Evolutionary conservation across 2,329 filamentous ascomycete species (phyloP).

Genomic region (Aspergillus sp.): DNA sequence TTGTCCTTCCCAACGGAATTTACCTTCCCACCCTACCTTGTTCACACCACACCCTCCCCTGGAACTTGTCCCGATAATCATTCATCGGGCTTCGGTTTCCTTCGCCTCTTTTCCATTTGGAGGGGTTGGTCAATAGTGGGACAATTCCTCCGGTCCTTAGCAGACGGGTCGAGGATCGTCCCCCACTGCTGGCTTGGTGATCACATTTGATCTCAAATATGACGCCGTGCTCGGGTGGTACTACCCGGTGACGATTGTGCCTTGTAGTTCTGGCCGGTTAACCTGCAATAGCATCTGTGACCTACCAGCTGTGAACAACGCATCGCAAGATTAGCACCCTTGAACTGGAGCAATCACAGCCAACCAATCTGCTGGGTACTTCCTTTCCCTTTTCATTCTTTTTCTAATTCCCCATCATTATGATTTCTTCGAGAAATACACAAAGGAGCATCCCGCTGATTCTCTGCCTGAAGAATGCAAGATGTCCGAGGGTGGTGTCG

Average conservation of each 20-base stretch:
- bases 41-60: neutral
- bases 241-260: conserved; percentile 40
- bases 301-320: conserved; percentile 41
- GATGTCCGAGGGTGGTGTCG: conserved; percentile 47
- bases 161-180: conserved; percentile 17
- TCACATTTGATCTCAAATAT: conserved; percentile 33
- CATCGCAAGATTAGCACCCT: conserved; percentile 36
- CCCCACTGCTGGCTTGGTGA: conserved; percentile 17
- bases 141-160: conserved; percentile 8
- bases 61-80: neutral
- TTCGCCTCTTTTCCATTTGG: neutral
- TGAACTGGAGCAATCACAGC: conserved; percentile 31
- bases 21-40: neutral
- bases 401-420: neutral
- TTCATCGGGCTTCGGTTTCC: neutral
- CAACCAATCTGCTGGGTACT: conserved; percentile 26
- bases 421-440: neutral
- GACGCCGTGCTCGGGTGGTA: conserved; percentile 39
- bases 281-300: conserved; percentile 38
- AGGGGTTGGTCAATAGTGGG: conserved; percentile 2
- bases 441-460: conserved; percentile 20
- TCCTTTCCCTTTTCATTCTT: conserved; percentile 3
- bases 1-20: conserved; percentile 1
- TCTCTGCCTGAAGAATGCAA: conserved; percentile 39
- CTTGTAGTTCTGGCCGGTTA: conserved; percentile 40